A percentile compares a stretch with the other conserved stretches of the same genome.
Conservation (phyloP, 345 rosid genomes). For the Zanthoxylum bungeanum region DNA sequence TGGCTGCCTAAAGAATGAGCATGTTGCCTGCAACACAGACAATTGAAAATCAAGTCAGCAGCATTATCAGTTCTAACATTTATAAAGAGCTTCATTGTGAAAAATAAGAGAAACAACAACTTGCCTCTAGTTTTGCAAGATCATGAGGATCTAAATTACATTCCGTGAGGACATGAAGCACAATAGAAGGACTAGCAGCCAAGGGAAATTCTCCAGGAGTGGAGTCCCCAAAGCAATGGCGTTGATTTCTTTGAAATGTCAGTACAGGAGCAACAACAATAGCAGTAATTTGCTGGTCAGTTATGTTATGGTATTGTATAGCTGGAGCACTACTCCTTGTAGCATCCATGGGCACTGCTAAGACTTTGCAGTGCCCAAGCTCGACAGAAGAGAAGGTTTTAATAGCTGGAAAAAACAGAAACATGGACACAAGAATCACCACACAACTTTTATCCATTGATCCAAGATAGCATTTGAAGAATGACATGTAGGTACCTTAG, state of each 20-base stretch:
- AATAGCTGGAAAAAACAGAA: conserved; percentile 29
- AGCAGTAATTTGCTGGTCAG: conserved; percentile 64
- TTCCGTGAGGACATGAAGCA: conserved; percentile 86
- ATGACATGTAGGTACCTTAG: conserved; percentile 20
- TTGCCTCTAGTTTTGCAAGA: conserved; percentile 96
- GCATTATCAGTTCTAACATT: conserved; percentile 49
- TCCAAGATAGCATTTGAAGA: conserved; percentile 15
- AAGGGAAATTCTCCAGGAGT: conserved; percentile 97
- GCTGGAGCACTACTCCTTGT: conserved; percentile 67
- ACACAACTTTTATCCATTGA: conserved; percentile 14
- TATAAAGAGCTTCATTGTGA: conserved; percentile 3
- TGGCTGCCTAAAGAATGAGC: conserved; percentile 93
- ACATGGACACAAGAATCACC: conserved; percentile 17
- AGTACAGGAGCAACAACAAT: conserved; percentile 47
- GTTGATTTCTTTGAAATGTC: conserved; percentile 60
- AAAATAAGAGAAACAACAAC: conserved; percentile 22
- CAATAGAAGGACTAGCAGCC: conserved; percentile 90
- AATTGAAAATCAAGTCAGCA: conserved; percentile 49
- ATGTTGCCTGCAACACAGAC: conserved; percentile 68
- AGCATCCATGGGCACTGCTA: conserved; percentile 92
- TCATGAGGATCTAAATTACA: conserved; percentile 88
- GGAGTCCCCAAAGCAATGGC: conserved; percentile 79
- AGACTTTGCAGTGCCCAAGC: conserved; percentile 52
- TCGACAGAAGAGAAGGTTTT: conserved; percentile 28
- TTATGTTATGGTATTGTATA: conserved; percentile 61